Conservation (phyloP, 1,284 basidiomycete genomes). For the Leccinum subrobustum region DNA sequence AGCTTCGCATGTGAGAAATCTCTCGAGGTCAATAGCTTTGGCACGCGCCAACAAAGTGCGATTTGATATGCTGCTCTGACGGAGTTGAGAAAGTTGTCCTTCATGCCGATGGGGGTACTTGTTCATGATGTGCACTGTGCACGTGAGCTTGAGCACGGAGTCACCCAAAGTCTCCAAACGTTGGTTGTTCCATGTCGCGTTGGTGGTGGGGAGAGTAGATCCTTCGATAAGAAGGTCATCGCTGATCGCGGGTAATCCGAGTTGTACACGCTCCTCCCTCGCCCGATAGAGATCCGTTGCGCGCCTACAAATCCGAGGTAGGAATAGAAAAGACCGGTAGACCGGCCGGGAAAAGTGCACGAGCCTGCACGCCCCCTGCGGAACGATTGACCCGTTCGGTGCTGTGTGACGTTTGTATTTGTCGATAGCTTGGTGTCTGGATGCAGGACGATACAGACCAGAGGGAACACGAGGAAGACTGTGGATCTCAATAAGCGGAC, state of each 20-base stretch:
- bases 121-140: slow-evolving; percentile 75
- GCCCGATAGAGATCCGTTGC: slow-evolving; percentile 64
- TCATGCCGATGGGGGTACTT: slow-evolving; percentile 75
- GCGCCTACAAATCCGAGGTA: slow-evolving; percentile 67
- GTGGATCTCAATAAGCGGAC: slow-evolving; percentile 57
- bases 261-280: slow-evolving; percentile 45
- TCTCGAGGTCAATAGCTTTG: slow-evolving; percentile 59
- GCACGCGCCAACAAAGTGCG: slow-evolving; percentile 65
- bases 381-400: slow-evolving; percentile 44
- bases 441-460: slow-evolving; percentile 43
- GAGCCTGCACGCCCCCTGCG: slow-evolving; percentile 53
- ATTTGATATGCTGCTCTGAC: slow-evolving; percentile 67
- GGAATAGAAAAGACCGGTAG: slow-evolving; percentile 49
- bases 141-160: slow-evolving; percentile 73
- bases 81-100: slow-evolving; percentile 69
- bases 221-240: slow-evolving; percentile 66
- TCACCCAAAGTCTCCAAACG: slow-evolving; percentile 84
- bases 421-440: slow-evolving; percentile 22
- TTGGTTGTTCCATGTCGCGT: slow-evolving; percentile 72
- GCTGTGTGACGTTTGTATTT: slow-evolving; percentile 23
- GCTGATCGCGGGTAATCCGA: slow-evolving; percentile 58
- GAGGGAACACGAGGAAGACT: slow-evolving; percentile 42
- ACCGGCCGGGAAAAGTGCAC: slow-evolving; percentile 47
- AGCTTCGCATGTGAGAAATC: slow-evolving; percentile 60
- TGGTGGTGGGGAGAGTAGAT: slow-evolving; percentile 65